phyloP scores from a whole-genome alignment of 371 early-diverging fungal species.

The Fennellomyces sp. region DNA sequence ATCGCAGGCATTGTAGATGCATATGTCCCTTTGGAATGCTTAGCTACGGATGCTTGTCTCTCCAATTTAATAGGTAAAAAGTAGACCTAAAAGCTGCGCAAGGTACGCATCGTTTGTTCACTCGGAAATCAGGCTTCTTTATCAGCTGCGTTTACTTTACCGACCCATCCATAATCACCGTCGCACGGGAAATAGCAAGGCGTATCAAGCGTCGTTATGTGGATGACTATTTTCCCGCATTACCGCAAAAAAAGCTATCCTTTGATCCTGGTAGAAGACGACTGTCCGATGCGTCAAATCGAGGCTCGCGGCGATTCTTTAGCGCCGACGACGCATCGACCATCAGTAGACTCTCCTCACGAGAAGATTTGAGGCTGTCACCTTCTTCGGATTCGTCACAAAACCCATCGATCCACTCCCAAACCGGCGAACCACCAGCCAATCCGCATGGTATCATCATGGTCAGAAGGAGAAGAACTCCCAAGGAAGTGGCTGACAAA shows the following conservation, averaged over 20 bases:
- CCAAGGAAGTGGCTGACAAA: too few relatives aligned
- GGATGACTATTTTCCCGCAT: conserved; percentile 27
- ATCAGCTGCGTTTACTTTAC: conserved; percentile 37
- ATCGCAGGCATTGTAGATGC: conserved; percentile 11
- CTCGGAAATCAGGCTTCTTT: conserved; percentile 27
- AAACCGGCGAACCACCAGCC: too few relatives aligned
- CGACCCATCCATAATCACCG: conserved; percentile 34
- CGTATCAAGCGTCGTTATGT: conserved; percentile 29
- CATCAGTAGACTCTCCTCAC: background rate
- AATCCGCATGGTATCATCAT: too few relatives aligned
- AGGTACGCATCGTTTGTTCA: background rate
- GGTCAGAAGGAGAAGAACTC: too few relatives aligned
- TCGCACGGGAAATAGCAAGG: conserved; percentile 7
- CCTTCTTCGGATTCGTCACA: too few relatives aligned
- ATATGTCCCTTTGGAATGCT: conserved; percentile 23
- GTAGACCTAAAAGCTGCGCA: background rate
- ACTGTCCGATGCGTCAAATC: background rate
- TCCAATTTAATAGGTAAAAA: conserved; percentile 31
- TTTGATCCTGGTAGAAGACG: too few relatives aligned
- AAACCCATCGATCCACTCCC: too few relatives aligned
- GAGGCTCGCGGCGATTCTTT: background rate
- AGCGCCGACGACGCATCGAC: conserved; percentile 4
- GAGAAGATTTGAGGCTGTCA: background rate
- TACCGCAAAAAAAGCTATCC: too few relatives aligned
- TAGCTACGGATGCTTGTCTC: conserved; percentile 31